phyloP scores from a whole-genome alignment of 805 yeast genomes.

The Cyberlindnera meyerae region DNA sequence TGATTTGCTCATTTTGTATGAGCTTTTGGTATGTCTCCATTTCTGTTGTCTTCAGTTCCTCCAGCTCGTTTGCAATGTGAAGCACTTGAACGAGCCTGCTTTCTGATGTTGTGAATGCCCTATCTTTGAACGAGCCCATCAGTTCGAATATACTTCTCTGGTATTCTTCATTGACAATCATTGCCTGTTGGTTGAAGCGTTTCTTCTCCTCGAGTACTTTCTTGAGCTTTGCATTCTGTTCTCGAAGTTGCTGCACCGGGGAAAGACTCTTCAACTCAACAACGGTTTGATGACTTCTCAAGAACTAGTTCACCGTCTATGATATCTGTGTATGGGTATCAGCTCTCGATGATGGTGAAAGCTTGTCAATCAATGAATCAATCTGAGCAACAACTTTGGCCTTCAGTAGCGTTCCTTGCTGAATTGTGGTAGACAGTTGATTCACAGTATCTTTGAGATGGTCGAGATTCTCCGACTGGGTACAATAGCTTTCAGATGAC shows the following conservation, averaged over 20 bases:
- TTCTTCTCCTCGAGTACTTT: slow-evolving; percentile 7
- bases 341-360: too few species aligned
- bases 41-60: too few species aligned
- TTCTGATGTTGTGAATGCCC: too few species aligned
- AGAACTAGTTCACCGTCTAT: too few species aligned
- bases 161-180: slow-evolving; percentile 12
- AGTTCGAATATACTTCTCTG: too few species aligned
- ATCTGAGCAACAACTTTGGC: slow-evolving; percentile 12
- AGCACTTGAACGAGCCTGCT: too few species aligned
- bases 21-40: slow-evolving; percentile 10
- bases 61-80: too few species aligned
- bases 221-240: slow-evolving; percentile 17
- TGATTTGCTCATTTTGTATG: slow-evolving; percentile 10
- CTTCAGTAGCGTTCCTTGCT: slow-evolving; percentile 8
- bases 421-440: too few species aligned
- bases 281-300: slow-evolving; percentile 4
- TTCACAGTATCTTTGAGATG: too few species aligned
- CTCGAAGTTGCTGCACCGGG: slow-evolving; percentile 7
- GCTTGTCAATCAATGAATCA: slow-evolving; percentile 14
- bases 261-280: too few species aligned
- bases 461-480: slow-evolving; percentile 23
- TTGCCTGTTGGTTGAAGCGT: slow-evolving; percentile 8
- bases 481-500: slow-evolving; percentile 16
- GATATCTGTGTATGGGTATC: too few species aligned
- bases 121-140: too few species aligned